Conservation (phyloP, 495 filamentous ascomycete genomes). For the Trichocladium uniseriatum region DNA sequence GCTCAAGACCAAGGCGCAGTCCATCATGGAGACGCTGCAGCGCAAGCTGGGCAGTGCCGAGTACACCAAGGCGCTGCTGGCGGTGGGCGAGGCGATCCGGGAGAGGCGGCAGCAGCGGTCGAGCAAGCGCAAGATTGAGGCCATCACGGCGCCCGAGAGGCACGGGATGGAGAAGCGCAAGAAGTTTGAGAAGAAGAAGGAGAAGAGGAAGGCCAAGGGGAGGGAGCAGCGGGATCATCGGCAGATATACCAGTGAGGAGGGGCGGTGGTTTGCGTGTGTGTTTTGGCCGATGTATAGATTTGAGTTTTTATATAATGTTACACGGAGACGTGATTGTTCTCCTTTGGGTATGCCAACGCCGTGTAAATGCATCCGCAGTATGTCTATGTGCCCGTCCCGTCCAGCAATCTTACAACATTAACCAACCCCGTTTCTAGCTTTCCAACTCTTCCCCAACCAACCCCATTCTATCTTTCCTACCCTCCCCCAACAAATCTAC, state of each 20-base stretch:
- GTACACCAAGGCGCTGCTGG: slow-evolving; percentile 59
- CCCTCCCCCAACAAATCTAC: neutral
- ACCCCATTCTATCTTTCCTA: neutral
- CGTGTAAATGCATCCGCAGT: too few species aligned
- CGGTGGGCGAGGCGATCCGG: slow-evolving; percentile 58
- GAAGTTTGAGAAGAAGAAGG: slow-evolving; percentile 78
- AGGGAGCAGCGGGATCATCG: slow-evolving; percentile 58
- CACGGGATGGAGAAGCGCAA: slow-evolving; percentile 70
- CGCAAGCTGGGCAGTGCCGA: slow-evolving; percentile 72
- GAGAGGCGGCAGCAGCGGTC: slow-evolving; percentile 61
- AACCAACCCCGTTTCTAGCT: too few species aligned
- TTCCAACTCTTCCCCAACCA: neutral
- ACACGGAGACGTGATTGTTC: slow-evolving; percentile 1
- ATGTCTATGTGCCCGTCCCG: too few species aligned
- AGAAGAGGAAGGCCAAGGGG: slow-evolving; percentile 68
- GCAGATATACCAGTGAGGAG: slow-evolving; percentile 13
- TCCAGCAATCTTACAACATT: too few species aligned
- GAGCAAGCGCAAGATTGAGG: slow-evolving; percentile 76
- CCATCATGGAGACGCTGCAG: slow-evolving; percentile 67
- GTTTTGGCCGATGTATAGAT: neutral
- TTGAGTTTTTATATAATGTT: slow-evolving; percentile 2
- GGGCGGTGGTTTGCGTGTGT: neutral
- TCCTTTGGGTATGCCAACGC: slow-evolving; percentile 12
- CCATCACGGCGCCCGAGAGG: slow-evolving; percentile 70
- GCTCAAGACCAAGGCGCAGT: slow-evolving; percentile 57